Percentiles rank a stretch among this genome's conserved stretches.
Conservation (phyloP, 345 rosid genomes). For the Lenwebbia sp. region DNA sequence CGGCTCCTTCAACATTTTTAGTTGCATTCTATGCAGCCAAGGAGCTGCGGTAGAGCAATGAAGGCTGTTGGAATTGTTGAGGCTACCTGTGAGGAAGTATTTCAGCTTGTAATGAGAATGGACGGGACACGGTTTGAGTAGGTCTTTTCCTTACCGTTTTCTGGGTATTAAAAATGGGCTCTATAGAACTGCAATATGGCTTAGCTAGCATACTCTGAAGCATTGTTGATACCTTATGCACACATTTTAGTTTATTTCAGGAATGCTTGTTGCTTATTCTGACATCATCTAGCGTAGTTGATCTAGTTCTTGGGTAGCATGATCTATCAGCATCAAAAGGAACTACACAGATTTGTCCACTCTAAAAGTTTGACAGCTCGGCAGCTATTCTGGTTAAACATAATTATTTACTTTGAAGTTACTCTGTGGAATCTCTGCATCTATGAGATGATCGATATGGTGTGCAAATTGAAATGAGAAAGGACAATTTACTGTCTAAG, state of each 20-base stretch:
- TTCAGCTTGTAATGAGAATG: constrained; percentile 99
- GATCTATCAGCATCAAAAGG: background rate
- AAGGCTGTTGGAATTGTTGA: constrained; percentile 99
- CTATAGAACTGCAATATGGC: background rate
- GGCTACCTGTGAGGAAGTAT: constrained; percentile 95
- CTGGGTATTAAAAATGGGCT: background rate
- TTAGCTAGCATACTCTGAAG: background rate
- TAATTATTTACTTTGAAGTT: background rate
- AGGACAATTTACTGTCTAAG: background rate
- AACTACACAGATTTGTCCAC: background rate
- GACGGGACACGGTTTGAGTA: constrained; percentile 98
- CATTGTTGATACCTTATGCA: background rate
- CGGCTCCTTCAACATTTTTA: background rate
- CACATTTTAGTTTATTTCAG: background rate
- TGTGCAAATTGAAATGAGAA: background rate
- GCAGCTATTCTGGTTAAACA: background rate
- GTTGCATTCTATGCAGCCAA: constrained; percentile 47
- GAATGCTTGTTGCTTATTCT: background rate
- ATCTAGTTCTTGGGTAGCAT: background rate
- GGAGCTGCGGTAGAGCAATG: constrained; percentile 99
- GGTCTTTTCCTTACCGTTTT: constrained; percentile 28
- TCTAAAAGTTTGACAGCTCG: background rate
- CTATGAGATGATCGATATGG: background rate
- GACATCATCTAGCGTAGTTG: background rate
- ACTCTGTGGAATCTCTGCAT: background rate